Percentiles rank a stretch among this genome's conserved stretches.
phyloP scores from a whole-genome alignment of 108 stramenopile species.

The Cylindrotheca fusiformis region DNA sequence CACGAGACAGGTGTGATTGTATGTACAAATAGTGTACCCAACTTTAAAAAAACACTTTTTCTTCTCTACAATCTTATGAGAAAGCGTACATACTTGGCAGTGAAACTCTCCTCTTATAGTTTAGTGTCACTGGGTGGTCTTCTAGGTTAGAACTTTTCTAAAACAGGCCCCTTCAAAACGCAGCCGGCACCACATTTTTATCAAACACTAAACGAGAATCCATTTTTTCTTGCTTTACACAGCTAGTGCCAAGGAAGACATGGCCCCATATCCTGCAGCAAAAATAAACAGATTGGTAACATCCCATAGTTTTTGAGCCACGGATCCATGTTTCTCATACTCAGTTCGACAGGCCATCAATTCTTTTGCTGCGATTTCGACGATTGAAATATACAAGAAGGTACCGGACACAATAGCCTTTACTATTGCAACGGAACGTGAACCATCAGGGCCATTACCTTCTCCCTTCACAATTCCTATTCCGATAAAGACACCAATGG shows the following conservation, averaged over 20 bases:
- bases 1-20: too few relatives aligned
- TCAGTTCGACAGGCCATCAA: slow-evolving; percentile 24
- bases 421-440: slow-evolving; percentile 20
- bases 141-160: too few relatives aligned
- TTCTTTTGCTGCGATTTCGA: slow-evolving; percentile 41
- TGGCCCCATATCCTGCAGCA: slow-evolving; percentile 25
- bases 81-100: too few relatives aligned
- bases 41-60: too few relatives aligned
- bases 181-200: too few relatives aligned
- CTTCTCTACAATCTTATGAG: too few relatives aligned
- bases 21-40: too few relatives aligned
- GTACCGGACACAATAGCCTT: slow-evolving; percentile 42
- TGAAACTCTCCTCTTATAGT: too few relatives aligned
- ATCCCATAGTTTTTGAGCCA: slow-evolving; percentile 2
- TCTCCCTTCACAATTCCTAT: not conserved
- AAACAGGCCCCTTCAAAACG: too few relatives aligned
- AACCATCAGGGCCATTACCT: not conserved
- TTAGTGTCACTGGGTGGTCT: too few relatives aligned
- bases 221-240: slow-evolving; percentile 2
- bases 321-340: too few relatives aligned
- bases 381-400: slow-evolving; percentile 41
- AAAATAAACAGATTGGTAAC: slow-evolving; percentile 23
- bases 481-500: slow-evolving; percentile 28
- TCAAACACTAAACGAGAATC: too few relatives aligned
- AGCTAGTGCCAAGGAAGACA: slow-evolving; percentile 24